A percentile compares a stretch with the other conserved stretches of the same genome.
Conservation (phyloP, 164 flowering plant genomes). For the Magnolia sinica region DNA sequence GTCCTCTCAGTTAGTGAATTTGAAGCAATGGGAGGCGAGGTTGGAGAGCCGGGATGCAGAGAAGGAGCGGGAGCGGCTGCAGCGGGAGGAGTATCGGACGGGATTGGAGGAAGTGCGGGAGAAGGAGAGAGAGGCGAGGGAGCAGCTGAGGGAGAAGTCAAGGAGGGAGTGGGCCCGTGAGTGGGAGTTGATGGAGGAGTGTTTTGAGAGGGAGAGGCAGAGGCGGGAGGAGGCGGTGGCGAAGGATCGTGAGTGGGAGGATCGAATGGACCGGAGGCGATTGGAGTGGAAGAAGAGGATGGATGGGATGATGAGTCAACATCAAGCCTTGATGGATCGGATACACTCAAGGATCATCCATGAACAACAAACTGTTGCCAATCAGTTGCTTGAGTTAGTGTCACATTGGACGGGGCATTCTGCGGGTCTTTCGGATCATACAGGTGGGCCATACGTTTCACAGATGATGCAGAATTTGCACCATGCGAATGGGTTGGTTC, state of each 20-base stretch:
- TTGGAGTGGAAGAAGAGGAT: conserved; percentile 80
- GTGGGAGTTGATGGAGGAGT: conserved; percentile 66
- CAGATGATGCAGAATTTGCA: conserved; percentile 89
- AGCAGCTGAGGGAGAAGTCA: conserved; percentile 41
- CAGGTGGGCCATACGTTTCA: conserved; percentile 69
- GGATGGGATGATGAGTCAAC: conserved; percentile 66
- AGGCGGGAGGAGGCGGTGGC: conserved; percentile 60
- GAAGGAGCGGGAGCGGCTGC: conserved; percentile 59
- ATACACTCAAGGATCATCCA: conserved; percentile 72
- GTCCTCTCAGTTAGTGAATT: conserved; percentile 47
- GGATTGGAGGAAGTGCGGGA: conserved; percentile 56
- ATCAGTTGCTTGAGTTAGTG: conserved; percentile 70
- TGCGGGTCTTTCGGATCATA: conserved; percentile 61
- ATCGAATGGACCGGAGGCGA: conserved; percentile 63
- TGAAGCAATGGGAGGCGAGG: conserved; percentile 64
- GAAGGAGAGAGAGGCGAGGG: conserved; percentile 46
- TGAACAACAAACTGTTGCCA: conserved; percentile 71
- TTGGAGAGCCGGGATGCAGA: conserved; percentile 56
- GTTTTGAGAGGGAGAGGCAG: conserved; percentile 51
- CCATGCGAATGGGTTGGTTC: conserved; percentile 79
- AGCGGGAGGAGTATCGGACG: conserved; percentile 34
- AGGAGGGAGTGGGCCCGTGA: conserved; percentile 51
- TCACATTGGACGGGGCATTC: conserved; percentile 87
- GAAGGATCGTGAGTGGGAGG: conserved; percentile 76
- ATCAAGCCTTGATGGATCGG: conserved; percentile 73